These are phyloP conservation scores for Coleophoma eucalyptorum DNA, from an alignment of 2,329 filamentous ascomycete genomes.

Conservation along the genomic window DNA sequence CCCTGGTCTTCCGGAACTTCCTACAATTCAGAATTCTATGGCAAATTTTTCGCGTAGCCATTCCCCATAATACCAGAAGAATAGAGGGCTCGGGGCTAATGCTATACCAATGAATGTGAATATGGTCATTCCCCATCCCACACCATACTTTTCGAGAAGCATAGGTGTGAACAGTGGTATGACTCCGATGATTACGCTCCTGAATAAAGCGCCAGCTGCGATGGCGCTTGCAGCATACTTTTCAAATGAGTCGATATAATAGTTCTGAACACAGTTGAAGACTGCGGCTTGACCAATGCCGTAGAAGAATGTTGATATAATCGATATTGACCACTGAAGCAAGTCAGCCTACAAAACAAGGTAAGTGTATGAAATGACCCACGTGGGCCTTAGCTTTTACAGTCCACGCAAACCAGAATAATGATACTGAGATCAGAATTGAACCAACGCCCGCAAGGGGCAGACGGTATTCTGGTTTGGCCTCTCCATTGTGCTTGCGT, in stretches of 20 bases:
- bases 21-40: conserved; percentile 24
- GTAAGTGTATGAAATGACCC: no score
- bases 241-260: conserved; percentile 49
- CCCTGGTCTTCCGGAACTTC: no score
- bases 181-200: conserved; percentile 40
- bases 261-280: conserved; percentile 49
- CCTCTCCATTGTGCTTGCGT: conserved; percentile 32
- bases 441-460: conserved; percentile 47
- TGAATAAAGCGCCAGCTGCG: conserved; percentile 43
- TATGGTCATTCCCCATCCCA: conserved; percentile 45
- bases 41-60: conserved; percentile 39
- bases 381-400: conserved; percentile 37
- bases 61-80: conserved; percentile 45
- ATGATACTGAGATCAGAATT: conserved; percentile 46
- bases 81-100: conserved; percentile 42
- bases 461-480: conserved; percentile 32
- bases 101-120: conserved; percentile 40
- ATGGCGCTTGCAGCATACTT: conserved; percentile 45
- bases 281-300: conserved; percentile 49
- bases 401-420: conserved; percentile 60
- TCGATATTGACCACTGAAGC: conserved; percentile 52
- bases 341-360: no score
- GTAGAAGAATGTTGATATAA: conserved; percentile 43
- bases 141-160: conserved; percentile 38
- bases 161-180: conserved; percentile 40